Evolutionary conservation across 306 rosid species (phyloP).

Genomic region (Albizia julibrissin): DNA sequence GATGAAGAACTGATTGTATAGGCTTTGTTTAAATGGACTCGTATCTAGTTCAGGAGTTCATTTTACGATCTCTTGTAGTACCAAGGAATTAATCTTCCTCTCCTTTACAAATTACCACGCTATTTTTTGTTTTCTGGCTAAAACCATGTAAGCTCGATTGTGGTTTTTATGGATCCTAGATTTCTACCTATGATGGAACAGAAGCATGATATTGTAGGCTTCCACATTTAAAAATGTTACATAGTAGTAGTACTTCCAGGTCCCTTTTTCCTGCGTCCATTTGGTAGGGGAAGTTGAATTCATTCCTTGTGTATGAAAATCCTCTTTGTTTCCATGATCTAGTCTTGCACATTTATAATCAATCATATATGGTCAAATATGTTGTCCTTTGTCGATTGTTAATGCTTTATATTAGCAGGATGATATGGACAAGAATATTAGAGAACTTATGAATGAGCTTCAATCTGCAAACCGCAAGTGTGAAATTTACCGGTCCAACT

Average conservation of each 20-base stretch:
- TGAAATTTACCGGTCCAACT: constrained; percentile 90
- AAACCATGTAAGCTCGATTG: not conserved
- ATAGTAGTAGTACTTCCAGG: constrained; percentile 13
- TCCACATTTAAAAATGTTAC: constrained; percentile 8
- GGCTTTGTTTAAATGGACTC: no score
- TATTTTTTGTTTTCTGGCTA: not conserved
- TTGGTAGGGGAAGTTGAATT: constrained; percentile 29
- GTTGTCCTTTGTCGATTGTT: constrained; percentile 21
- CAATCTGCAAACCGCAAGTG: constrained; percentile 81
- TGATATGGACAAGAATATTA: constrained; percentile 79
- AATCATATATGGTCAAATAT: constrained; percentile 7
- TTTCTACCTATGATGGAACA: constrained; percentile 23
- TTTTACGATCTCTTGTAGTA: not conserved
- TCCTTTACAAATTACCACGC: not conserved
- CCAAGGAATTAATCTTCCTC: not conserved
- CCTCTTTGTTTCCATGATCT: not conserved
- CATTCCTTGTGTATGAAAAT: constrained; percentile 8
- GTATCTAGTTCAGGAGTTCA: not conserved
- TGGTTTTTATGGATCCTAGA: not conserved
- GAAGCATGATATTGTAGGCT: constrained; percentile 24
- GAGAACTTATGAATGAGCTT: constrained; percentile 69
- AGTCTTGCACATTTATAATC: constrained; percentile 11
- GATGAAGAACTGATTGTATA: no score
- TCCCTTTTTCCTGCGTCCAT: constrained; percentile 26
- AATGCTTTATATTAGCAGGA: constrained; percentile 59